These are phyloP conservation scores for Colletotrichum sp. DNA, from an alignment of 2,329 filamentous ascomycete species.

Conservation along the genomic window DNA sequence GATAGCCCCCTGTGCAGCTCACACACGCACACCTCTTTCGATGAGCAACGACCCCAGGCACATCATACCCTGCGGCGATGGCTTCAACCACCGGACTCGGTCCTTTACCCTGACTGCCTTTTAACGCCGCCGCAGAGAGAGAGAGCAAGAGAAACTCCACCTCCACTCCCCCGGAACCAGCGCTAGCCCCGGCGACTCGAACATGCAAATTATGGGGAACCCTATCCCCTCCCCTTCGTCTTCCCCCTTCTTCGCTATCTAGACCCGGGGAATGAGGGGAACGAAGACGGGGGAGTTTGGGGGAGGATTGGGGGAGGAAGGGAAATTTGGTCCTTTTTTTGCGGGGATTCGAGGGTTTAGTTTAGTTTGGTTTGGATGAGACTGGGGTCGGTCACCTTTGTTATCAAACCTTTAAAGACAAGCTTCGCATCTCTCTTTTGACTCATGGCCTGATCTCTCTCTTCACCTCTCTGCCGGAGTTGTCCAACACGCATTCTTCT, in stretches of 20 bases:
- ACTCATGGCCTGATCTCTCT: not conserved
- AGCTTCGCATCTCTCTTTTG: not conserved
- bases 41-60: not conserved
- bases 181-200: not conserved
- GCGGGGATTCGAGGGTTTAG: not conserved
- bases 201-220: conserved; percentile 9
- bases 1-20: not conserved
- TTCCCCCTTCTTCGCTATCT: not conserved
- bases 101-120: not conserved
- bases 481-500: not conserved
- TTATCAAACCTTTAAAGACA: conserved; percentile 3
- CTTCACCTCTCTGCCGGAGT: not conserved
- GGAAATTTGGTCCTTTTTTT: not conserved
- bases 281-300: not conserved
- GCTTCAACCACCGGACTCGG: not conserved
- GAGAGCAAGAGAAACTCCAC: not conserved
- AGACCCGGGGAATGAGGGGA: conserved; percentile 13
- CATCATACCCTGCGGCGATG: not conserved
- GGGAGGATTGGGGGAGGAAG: not conserved
- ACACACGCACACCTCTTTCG: not conserved
- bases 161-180: conserved; percentile 9
- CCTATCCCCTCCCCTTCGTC: not conserved
- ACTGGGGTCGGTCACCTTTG: not conserved
- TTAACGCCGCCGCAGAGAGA: not conserved
- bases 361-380: not conserved